Evolutionary conservation across 345 rosid genomes (phyloP).

Genomic region (Kernera saxatilis): DNA sequence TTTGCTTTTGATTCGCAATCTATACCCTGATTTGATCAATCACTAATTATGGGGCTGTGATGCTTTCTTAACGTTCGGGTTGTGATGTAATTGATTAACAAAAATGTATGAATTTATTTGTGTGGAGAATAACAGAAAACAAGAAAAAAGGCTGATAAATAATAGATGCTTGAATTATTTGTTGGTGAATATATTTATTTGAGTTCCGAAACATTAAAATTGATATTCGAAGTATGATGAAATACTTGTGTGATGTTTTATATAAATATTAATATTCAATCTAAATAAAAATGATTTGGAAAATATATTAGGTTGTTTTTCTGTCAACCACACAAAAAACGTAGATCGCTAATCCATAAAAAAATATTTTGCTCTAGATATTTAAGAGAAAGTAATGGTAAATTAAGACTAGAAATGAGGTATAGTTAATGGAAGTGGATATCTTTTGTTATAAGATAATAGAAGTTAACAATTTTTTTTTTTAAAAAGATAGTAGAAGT

Average conservation of each 20-base stretch:
- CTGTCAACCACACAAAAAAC: not conserved
- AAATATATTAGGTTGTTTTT: not conserved
- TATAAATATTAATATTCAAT: too few species aligned
- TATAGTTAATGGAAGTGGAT: conserved; percentile 7
- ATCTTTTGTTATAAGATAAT: not conserved
- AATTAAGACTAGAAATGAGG: not conserved
- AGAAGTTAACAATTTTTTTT: not conserved
- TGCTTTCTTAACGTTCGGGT: too few species aligned
- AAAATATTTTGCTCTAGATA: not conserved
- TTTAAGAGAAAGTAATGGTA: not conserved
- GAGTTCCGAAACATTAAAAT: too few species aligned
- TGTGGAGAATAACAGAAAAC: too few species aligned
- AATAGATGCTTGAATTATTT: not conserved
- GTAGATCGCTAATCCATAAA: not conserved
- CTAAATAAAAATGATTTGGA: not conserved
- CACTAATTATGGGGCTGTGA: too few species aligned
- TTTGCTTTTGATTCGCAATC: too few species aligned
- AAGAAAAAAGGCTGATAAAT: not conserved
- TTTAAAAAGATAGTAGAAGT: not conserved
- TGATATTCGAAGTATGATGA: not conserved
- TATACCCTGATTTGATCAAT: too few species aligned
- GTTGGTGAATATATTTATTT: too few species aligned
- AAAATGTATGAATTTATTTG: not conserved
- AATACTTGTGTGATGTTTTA: too few species aligned
- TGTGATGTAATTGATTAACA: not conserved